Conservation (phyloP, 208 protist species). For the Porcisia hertigi region DNA sequence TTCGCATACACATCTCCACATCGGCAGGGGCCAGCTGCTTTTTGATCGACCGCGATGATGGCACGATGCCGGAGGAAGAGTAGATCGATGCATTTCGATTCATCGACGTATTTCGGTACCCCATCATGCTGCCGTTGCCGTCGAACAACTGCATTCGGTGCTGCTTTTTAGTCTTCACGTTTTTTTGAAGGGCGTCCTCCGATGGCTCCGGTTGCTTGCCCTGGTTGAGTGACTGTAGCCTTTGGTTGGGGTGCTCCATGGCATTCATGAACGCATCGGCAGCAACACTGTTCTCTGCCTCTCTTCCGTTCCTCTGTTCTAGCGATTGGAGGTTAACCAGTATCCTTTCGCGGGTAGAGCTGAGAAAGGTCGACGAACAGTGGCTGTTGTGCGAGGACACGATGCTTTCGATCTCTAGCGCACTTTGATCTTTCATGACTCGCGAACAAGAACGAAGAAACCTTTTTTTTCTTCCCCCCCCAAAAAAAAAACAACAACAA, state of each 20-base stretch:
- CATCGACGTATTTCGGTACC: background rate
- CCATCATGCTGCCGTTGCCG: background rate
- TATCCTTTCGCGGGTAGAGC: background rate
- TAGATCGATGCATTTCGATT: background rate
- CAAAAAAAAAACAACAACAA: too few relatives aligned
- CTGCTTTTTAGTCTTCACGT: background rate
- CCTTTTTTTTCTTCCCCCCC: too few relatives aligned
- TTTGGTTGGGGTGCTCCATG: background rate
- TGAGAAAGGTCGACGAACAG: background rate
- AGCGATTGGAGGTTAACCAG: background rate
- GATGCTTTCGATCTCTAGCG: background rate
- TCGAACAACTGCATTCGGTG: constrained; percentile 6
- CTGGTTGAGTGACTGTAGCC: background rate
- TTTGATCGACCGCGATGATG: constrained; percentile 18
- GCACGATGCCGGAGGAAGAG: constrained; percentile 12
- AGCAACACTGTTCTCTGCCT: background rate
- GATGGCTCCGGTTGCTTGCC: constrained; percentile 1
- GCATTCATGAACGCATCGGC: too few relatives aligned
- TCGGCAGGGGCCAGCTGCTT: constrained; percentile 6
- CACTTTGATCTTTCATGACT: background rate
- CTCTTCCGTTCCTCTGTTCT: too few relatives aligned
- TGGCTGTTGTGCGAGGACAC: background rate
- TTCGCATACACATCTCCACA: constrained; percentile 7
- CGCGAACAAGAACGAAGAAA: background rate
- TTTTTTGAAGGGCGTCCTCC: background rate